These are phyloP conservation scores for Globisporangium cystogenes DNA, from an alignment of 352 stramenopile species.

Conservation along the genomic window DNA sequence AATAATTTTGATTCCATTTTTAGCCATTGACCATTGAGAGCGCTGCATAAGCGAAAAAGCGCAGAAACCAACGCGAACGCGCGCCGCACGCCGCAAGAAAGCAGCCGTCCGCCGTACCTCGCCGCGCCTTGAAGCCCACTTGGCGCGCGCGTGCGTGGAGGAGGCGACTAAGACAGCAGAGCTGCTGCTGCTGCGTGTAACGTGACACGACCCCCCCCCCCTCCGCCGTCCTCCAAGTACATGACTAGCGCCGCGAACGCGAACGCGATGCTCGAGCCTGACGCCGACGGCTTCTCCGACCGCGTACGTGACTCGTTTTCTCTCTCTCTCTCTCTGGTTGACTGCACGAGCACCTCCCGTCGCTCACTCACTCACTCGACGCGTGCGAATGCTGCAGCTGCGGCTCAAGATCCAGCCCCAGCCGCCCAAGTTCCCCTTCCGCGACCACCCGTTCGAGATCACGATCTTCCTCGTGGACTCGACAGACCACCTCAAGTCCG, in stretches of 20 bases:
- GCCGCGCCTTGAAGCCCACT: no score
- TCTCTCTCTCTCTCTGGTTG: no score
- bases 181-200: no score
- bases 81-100: slow-evolving; percentile 9
- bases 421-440: slow-evolving; percentile 83
- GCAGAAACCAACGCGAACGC: slow-evolving; percentile 22
- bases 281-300: slow-evolving; percentile 53
- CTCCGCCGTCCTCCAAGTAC: no score
- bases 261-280: slow-evolving; percentile 31
- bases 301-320: slow-evolving; percentile 26
- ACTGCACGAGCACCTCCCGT: no score
- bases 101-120: no score
- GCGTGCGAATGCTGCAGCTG: slow-evolving; percentile 22
- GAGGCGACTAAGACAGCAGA: no score
- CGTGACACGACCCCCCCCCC: no score
- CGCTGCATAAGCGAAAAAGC: slow-evolving; percentile 35
- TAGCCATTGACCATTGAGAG: no score
- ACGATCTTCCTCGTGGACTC: slow-evolving; percentile 85
- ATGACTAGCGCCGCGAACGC: slow-evolving; percentile 5
- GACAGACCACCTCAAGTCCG: slow-evolving; percentile 74
- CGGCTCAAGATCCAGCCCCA: slow-evolving; percentile 82
- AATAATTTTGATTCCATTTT: no score
- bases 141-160: not conserved
- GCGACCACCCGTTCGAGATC: slow-evolving; percentile 80
- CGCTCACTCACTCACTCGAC: not conserved